These are phyloP conservation scores for Exsudoporus floridanus DNA, from an alignment of 1,284 basidiomycete species.

Conservation along the genomic window DNA sequence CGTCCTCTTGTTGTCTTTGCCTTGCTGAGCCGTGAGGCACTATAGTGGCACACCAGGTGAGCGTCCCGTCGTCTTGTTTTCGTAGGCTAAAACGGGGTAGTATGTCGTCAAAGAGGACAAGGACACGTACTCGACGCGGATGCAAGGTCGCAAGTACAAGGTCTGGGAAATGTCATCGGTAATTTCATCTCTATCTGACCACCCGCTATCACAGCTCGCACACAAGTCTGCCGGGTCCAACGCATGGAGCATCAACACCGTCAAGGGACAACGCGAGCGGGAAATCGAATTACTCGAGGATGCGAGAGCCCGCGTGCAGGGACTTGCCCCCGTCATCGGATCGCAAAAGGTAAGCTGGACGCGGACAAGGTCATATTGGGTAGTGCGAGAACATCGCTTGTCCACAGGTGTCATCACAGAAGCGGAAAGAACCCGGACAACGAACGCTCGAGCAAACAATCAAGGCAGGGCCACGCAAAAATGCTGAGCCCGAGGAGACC, in stretches of 20 bases:
- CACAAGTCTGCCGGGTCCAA: slow-evolving; percentile 5
- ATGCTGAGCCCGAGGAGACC: slow-evolving; percentile 6
- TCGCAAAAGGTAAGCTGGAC: slow-evolving; percentile 7
- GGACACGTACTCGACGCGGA: slow-evolving; percentile 10
- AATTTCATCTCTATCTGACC: neutral
- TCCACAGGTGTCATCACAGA: neutral
- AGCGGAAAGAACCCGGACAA: slow-evolving; percentile 6
- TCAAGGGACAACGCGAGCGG: slow-evolving; percentile 9
- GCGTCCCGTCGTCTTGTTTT: neutral
- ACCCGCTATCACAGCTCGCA: neutral
- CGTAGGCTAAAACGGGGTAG: neutral
- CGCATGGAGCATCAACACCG: slow-evolving; percentile 7
- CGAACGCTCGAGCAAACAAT: slow-evolving; percentile 5
- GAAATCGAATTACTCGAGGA: slow-evolving; percentile 12
- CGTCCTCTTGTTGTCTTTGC: neutral
- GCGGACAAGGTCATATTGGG: neutral
- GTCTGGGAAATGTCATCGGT: neutral
- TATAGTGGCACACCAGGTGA: slow-evolving; percentile 6
- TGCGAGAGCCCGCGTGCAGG: neutral
- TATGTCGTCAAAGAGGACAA: slow-evolving; percentile 12
- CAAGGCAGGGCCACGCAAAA: slow-evolving; percentile 5
- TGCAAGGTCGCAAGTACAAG: slow-evolving; percentile 16
- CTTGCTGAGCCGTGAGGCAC: neutral
- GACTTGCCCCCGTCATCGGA: slow-evolving; percentile 8
- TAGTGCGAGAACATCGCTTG: slow-evolving; percentile 11